Conservation (phyloP, 2,329 filamentous ascomycete species). For the Ceratocystis harringtonii region DNA sequence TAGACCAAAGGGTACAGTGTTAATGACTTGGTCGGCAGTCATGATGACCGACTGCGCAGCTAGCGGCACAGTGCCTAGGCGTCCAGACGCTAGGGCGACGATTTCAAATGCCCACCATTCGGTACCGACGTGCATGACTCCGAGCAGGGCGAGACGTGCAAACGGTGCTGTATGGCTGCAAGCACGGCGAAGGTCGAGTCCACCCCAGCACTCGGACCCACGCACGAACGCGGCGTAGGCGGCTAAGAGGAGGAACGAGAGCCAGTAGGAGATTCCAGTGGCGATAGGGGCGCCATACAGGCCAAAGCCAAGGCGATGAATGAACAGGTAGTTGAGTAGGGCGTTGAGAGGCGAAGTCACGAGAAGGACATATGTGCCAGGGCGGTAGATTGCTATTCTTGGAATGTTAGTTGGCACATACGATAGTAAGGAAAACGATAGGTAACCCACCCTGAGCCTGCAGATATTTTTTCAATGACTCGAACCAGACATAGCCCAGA, state of each 20-base stretch:
- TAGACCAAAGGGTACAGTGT: conserved; percentile 73
- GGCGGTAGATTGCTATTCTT: conserved; percentile 48
- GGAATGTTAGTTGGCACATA: not conserved
- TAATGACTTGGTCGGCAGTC: conserved; percentile 75
- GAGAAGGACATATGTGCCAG: conserved; percentile 68
- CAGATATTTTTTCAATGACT: conserved; percentile 71
- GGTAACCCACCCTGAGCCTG: conserved; percentile 63
- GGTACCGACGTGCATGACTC: conserved; percentile 70
- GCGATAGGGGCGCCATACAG: conserved; percentile 68
- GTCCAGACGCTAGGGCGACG: conserved; percentile 66
- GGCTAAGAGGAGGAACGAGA: conserved; percentile 61
- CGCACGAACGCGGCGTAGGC: conserved; percentile 56
- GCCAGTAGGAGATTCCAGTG: conserved; percentile 75
- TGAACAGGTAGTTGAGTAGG: conserved; percentile 64
- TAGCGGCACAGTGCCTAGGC: conserved; percentile 62
- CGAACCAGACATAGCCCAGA: conserved; percentile 76
- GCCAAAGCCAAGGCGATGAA: conserved; percentile 55
- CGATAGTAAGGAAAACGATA: not conserved
- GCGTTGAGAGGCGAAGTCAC: conserved; percentile 72
- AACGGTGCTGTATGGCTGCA: conserved; percentile 56
- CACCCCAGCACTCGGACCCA: conserved; percentile 68
- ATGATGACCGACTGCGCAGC: conserved; percentile 81
- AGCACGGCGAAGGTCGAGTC: conserved; percentile 46
- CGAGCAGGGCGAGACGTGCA: conserved; percentile 56
- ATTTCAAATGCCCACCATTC: conserved; percentile 96